Evolutionary conservation across 192 early-diverging fungal species (phyloP).

Genomic region (Diversispora epigaea): DNA sequence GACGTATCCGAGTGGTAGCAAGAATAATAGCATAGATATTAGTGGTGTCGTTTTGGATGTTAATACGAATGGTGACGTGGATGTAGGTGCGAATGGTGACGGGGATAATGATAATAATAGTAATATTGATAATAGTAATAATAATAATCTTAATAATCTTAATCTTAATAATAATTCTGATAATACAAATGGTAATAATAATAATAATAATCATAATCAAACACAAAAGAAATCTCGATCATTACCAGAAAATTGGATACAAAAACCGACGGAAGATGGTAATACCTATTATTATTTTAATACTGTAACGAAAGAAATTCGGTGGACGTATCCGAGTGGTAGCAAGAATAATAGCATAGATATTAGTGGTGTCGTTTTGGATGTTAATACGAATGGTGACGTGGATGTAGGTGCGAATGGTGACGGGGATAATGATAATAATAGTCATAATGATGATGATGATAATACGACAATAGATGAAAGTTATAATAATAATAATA

Average conservation of each 20-base stretch:
- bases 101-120: slow-evolving; percentile 22
- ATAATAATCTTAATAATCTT: too few relatives aligned
- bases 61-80: neutral
- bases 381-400: neutral
- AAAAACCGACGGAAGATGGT: slow-evolving; percentile 38
- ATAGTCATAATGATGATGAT: neutral
- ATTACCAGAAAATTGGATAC: slow-evolving; percentile 35
- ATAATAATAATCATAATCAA: neutral
- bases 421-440: slow-evolving; percentile 21
- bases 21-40: neutral
- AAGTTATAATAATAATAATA: neutral
- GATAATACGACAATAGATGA: too few relatives aligned
- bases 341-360: neutral
- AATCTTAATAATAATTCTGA: neutral
- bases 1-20: slow-evolving; percentile 34
- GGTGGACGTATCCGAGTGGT: slow-evolving; percentile 39
- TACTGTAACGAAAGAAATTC: slow-evolving; percentile 38
- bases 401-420: neutral
- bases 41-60: slow-evolving; percentile 1
- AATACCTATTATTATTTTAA: slow-evolving; percentile 43
- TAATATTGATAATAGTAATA: neutral
- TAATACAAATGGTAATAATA: too few relatives aligned
- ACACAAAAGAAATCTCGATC: neutral
- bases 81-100: neutral
- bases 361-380: neutral